Evolutionary conservation across 2,329 filamentous ascomycete species (phyloP), one percentile per base, ranked within the genome.

Genomic region (Ascochyta rabiei): DNA sequence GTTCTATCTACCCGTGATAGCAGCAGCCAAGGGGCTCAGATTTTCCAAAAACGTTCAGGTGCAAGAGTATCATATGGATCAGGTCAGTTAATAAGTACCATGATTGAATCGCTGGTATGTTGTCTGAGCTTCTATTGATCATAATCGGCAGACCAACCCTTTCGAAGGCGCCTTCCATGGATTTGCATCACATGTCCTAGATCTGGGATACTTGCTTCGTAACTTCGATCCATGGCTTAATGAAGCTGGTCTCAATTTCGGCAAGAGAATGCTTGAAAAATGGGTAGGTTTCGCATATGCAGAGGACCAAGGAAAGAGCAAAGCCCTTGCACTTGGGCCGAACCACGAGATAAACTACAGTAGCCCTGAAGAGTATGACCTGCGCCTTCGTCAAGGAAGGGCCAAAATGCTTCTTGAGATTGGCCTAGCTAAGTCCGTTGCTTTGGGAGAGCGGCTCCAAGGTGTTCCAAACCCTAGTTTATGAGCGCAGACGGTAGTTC

Each of bases 31-130:
- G 24, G 40, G 40, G 15, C 40, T 42, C 40, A 42, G 24, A 19
- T 42, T 42, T 13, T 13, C 40, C 2, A 8, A 31, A 18, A 21
- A 24, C 24, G 40, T 42, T 31, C 24, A 31, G 6, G 40, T 42
- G 40, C 40, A 42, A 19, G 40, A 42, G 24, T 42, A 42, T 42
- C 40, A 42, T 13, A 30, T 42, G 40, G 40, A 42, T 19, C 40
- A 42, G 40, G 40, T 42, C 24, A 42, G 40, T 42, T 42, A 7
- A 24, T 7, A 4, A 24, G 23, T 24, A 7, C 23, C 23, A 24
- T 24, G 23, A 24, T 7, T 24, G 23, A 7, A 24, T 24, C 23
- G 4, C 23, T 24, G 7, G 24, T 19, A 13, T 16, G 3, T 6
- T 28, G 13, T 13, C n/a, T 5, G 23, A n/a, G 10, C 24, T 31